phyloP scores from a whole-genome alignment of 2,329 filamentous ascomycete species.

The Acarospora socialis region DNA sequence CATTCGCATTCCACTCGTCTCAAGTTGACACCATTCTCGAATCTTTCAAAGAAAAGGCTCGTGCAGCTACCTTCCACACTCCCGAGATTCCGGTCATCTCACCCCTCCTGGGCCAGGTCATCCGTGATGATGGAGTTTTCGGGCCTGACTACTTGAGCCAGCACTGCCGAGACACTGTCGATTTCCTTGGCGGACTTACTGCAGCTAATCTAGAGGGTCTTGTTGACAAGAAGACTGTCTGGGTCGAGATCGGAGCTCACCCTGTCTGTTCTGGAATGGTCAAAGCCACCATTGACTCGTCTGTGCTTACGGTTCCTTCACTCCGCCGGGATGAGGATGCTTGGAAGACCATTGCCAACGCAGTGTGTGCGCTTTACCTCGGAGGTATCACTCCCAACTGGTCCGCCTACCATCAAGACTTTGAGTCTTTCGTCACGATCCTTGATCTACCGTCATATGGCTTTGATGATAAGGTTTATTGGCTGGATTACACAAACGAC shows the following conservation, averaged over 20 bases:
- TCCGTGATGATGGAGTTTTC: conserved; percentile 42
- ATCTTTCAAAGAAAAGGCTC: conserved; percentile 37
- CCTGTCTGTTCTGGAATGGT: conserved; percentile 55
- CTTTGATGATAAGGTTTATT: conserved; percentile 59
- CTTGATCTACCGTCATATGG: conserved; percentile 51
- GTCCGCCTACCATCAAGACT: conserved; percentile 53
- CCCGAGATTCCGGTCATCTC: conserved; percentile 53
- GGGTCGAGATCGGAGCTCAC: conserved; percentile 60
- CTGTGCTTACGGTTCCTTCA: conserved; percentile 42
- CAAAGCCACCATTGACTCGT: conserved; percentile 45
- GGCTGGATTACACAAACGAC: conserved; percentile 58
- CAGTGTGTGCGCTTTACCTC: conserved; percentile 44
- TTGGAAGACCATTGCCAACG: conserved; percentile 49
- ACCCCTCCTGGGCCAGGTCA: conserved; percentile 48
- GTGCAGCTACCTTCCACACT: conserved; percentile 37
- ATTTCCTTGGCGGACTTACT: conserved; percentile 50
- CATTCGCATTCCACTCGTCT: conserved; percentile 53
- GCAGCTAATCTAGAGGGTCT: conserved; percentile 41
- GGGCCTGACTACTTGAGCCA: conserved; percentile 48
- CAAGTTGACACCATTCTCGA: conserved; percentile 50
- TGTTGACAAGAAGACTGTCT: conserved; percentile 52
- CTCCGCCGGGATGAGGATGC: conserved; percentile 48
- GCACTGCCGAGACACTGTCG: conserved; percentile 54
- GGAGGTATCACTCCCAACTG: conserved; percentile 52
- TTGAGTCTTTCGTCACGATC: conserved; percentile 42